Conservation (phyloP, 768 basidiomycete genomes). For the Collybiopsis luxurians region DNA sequence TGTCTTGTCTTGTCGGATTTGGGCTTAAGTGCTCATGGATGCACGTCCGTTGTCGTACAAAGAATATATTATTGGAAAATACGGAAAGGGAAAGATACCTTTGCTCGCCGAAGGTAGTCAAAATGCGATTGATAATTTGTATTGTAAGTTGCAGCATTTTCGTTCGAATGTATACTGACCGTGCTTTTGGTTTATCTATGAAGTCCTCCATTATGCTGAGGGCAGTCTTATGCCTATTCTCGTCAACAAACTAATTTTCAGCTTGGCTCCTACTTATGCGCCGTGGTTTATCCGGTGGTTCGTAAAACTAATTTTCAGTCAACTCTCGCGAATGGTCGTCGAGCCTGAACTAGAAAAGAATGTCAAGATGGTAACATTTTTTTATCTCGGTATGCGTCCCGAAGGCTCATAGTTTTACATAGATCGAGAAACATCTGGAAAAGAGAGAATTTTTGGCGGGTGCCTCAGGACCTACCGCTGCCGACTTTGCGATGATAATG, state of each 20-base stretch:
- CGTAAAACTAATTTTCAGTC: not conserved
- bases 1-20: not conserved
- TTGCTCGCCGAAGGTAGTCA: constrained; percentile 18
- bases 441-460: constrained; percentile 6
- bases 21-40: not conserved
- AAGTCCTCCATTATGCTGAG: constrained; percentile 41
- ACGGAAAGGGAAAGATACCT: constrained; percentile 28
- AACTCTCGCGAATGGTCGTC: not conserved
- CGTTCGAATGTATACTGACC: not conserved
- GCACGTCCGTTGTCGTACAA: not conserved
- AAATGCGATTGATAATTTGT: constrained; percentile 28
- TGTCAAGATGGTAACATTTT: not conserved
- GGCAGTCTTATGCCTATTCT: constrained; percentile 42
- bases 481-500: constrained; percentile 6
- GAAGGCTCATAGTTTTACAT: not conserved
- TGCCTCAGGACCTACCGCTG: constrained; percentile 1
- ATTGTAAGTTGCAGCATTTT: constrained; percentile 23
- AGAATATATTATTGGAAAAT: constrained; percentile 44
- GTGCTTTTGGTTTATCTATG: not conserved
- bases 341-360: constrained; percentile 5
- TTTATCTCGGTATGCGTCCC: not conserved
- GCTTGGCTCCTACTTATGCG: not conserved
- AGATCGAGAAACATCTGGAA: constrained; percentile 3
- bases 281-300: constrained; percentile 7
- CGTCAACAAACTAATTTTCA: constrained; percentile 4